phyloP scores from a whole-genome alignment of 192 early-diverging fungal species.

The Pilaira anomala region DNA sequence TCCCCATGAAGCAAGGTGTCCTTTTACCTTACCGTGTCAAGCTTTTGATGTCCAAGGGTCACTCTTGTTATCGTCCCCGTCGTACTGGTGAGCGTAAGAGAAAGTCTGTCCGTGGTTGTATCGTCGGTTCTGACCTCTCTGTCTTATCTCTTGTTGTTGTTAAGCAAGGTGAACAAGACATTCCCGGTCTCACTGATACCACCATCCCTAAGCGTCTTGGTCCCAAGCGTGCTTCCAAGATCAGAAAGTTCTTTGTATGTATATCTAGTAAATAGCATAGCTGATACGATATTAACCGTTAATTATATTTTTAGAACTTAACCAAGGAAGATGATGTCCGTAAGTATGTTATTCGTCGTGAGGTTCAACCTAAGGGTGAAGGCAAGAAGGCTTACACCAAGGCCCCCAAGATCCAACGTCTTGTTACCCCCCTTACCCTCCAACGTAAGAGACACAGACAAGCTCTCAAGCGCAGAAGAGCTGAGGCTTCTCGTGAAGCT shows the following conservation, averaged over 20 bases:
- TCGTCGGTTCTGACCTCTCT: constrained; percentile 90
- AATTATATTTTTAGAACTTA: constrained; percentile 54
- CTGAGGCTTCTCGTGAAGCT: constrained; percentile 77
- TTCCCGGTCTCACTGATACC: constrained; percentile 93
- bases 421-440: constrained; percentile 94
- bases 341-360: constrained; percentile 99
- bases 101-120: constrained; percentile 99
- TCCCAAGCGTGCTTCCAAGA: constrained; percentile 98
- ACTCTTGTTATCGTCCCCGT: constrained; percentile 98
- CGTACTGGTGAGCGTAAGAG: constrained; percentile 97
- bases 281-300: not conserved
- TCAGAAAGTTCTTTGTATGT: constrained; percentile 96
- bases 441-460: constrained; percentile 91
- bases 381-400: constrained; percentile 95
- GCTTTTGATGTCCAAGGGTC: constrained; percentile 84
- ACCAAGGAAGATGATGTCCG: constrained; percentile 98
- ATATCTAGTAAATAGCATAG: constrained; percentile 8
- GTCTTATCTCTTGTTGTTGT: constrained; percentile 93
- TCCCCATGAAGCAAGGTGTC: constrained; percentile 99
- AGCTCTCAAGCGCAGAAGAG: constrained; percentile 84
- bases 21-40: constrained; percentile 70
- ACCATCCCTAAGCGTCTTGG: constrained; percentile 95
- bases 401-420: constrained; percentile 95
- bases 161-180: constrained; percentile 96
- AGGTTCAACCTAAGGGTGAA: constrained; percentile 83